These are phyloP conservation scores for Trichopus zeylanicus DNA, from an alignment of 116 monocot genomes.

Conservation along the genomic window DNA sequence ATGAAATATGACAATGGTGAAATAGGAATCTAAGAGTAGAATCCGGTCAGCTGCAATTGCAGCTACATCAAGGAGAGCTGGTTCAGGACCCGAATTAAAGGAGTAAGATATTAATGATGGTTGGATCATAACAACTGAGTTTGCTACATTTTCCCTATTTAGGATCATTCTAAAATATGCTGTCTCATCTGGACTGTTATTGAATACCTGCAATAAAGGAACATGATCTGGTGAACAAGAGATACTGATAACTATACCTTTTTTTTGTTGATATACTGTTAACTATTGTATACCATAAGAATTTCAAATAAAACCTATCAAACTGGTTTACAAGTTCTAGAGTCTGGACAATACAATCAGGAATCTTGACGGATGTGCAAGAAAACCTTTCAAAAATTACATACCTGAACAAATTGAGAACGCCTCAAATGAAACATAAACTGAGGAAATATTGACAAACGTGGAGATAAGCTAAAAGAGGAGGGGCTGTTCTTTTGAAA, in stretches of 20 bases:
- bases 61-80: constrained; percentile 75
- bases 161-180: constrained; percentile 81
- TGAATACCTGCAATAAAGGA: constrained; percentile 55
- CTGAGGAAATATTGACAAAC: constrained; percentile 88
- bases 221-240: background rate
- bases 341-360: background rate
- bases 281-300: background rate
- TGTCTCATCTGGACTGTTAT: constrained; percentile 93
- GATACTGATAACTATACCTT: background rate
- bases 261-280: background rate
- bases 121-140: constrained; percentile 86
- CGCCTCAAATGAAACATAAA: constrained; percentile 89
- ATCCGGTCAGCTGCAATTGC: constrained; percentile 83
- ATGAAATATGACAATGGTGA: constrained; percentile 89
- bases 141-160: constrained; percentile 62
- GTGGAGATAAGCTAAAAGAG: constrained; percentile 86
- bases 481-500: constrained; percentile 86
- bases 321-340: background rate
- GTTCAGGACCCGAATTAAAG: constrained; percentile 65
- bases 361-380: background rate
- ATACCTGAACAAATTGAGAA: constrained; percentile 97
- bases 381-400: background rate
- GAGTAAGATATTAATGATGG: constrained; percentile 75
- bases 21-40: constrained; percentile 89
- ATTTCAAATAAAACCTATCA: background rate